Conservation (phyloP, 169 alveolate genomes). For the Cryptosporidium ryanae region DNA sequence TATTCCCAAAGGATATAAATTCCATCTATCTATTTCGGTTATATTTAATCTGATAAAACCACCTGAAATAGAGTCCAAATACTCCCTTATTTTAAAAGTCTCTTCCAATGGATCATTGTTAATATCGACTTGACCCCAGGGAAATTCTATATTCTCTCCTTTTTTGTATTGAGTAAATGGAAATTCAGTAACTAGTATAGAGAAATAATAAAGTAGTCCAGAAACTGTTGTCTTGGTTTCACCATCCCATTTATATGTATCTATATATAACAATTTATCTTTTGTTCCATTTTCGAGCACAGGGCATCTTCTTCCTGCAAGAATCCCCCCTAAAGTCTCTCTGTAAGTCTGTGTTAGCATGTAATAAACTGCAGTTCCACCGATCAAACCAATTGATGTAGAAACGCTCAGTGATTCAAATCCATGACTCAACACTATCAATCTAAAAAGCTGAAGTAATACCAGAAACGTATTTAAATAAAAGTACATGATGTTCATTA, state of each 20-base stretch:
- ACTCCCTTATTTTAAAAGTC: constrained; percentile 29
- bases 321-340: constrained; percentile 62
- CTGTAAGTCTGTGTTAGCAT: constrained; percentile 65
- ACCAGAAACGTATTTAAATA: not conserved
- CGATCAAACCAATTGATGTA: constrained; percentile 22
- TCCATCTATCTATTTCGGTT: constrained; percentile 48
- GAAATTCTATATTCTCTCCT: constrained; percentile 1
- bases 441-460: constrained; percentile 3
- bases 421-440: constrained; percentile 14
- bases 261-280: constrained; percentile 25
- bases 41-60: constrained; percentile 36
- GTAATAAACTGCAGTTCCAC: constrained; percentile 65
- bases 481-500: not conserved
- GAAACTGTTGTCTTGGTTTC: constrained; percentile 53
- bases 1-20: constrained; percentile 51
- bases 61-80: constrained; percentile 24
- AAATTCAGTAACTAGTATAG: constrained; percentile 16
- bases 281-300: constrained; percentile 55
- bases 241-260: constrained; percentile 67
- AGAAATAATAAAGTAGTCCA: constrained; percentile 43
- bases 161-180: not conserved
- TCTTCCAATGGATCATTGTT: constrained; percentile 37
- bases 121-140: constrained; percentile 12
- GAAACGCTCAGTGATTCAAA: constrained; percentile 48
- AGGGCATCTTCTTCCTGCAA: constrained; percentile 68